phyloP scores from a whole-genome alignment of 2,329 filamentous ascomycete genomes.

The Paracamarosporium sp. region DNA sequence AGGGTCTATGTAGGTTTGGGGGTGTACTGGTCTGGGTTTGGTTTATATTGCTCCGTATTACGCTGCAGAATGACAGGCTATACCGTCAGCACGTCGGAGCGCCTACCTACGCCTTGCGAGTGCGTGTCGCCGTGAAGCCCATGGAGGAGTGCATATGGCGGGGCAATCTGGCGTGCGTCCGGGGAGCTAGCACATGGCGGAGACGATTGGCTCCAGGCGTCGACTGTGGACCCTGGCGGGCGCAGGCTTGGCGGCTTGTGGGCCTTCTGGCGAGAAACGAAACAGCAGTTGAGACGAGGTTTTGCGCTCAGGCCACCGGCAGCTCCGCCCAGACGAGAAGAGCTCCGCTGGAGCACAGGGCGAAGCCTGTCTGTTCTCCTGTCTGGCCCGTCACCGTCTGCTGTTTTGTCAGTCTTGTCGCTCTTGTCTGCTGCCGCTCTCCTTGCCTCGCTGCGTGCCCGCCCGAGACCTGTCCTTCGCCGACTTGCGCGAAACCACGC shows the following conservation, averaged over 20 bases:
- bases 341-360: slow-evolving; percentile 1
- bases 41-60: not conserved
- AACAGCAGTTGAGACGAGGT: slow-evolving; percentile 1
- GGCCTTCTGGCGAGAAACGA: not conserved
- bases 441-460: not conserved
- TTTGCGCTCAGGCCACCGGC: slow-evolving; percentile 11
- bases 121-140: not conserved
- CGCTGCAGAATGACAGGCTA: not conserved
- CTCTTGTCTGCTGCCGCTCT: not conserved
- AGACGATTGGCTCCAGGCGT: slow-evolving; percentile 9
- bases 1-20: not conserved
- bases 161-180: slow-evolving; percentile 1
- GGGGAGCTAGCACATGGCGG: slow-evolving; percentile 4
- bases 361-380: slow-evolving; percentile 1
- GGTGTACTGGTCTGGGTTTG: not conserved
- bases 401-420: not conserved
- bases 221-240: slow-evolving; percentile 1
- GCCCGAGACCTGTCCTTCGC: not conserved
- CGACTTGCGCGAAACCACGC: not conserved
- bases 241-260: slow-evolving; percentile 2
- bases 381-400: not conserved
- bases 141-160: not conserved
- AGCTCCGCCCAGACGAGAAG: slow-evolving; percentile 2
- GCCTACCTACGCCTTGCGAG: not conserved
- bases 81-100: not conserved